Evolutionary conservation across 2,329 filamentous ascomycete species (phyloP), one percentile per base, ranked within the genome.

Genomic region (Neurospora sp.): DNA sequence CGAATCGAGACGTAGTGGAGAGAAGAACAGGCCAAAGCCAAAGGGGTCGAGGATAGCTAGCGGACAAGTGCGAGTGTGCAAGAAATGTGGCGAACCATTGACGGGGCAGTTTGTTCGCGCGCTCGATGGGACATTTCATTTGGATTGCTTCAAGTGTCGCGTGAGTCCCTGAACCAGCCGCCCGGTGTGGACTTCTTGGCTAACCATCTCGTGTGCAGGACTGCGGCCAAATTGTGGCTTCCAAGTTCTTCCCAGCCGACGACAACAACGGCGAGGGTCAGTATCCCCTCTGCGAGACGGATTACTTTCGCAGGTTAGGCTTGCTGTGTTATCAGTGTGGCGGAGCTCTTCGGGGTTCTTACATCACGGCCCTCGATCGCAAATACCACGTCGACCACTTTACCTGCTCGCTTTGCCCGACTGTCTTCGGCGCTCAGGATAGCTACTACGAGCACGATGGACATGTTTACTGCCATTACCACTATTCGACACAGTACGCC

Each of bases 301-400:
- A 99, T 81, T 99, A 99, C 80, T 99, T 99, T 81, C 88, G 93
- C 76, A 89, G 96, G 71, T 87, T 99, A 19, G 93, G 95, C 72
- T 86, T 99, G 65, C 86, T 99, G 62, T 99, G 96, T 80, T 92
- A 92, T 80, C 90, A 96, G 73, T 99, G 96, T 79, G 93, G 93
- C 74, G 93, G 93, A 71, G 96, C 96, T 66, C 86, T 99, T 23
- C 91, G 96, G 72, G 96, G 96, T 66, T 98, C 96, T 4, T 99
- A 99, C 81, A 99, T 99, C 77, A 99, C 96, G 17, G 96, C 96
- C 3, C 86, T 99, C 69, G 96, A 99, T 75, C 92, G 93, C 76
- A 99, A 99, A 83, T 99, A 99, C 80, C 96, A 97, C 81, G 97
- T 99, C 74, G 95, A 98, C 80, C 96, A 99, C 82, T 99, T 99